These are phyloP conservation scores for Solanum etuberosum DNA, from an alignment of 257 asterid genomes.

Conservation along the genomic window DNA sequence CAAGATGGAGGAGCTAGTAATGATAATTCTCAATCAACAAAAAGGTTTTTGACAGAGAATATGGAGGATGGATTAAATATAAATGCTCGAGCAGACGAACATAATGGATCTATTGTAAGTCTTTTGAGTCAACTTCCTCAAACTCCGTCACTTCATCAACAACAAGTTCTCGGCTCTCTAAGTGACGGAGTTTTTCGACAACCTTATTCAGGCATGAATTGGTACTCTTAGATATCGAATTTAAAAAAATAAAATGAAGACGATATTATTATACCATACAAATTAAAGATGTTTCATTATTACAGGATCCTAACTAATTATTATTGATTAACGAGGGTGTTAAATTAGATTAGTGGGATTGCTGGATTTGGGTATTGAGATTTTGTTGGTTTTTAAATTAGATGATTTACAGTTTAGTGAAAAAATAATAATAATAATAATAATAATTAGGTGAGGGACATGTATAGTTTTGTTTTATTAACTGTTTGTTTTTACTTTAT, in stretches of 20 bases:
- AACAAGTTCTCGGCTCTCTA: slow-evolving; percentile 44
- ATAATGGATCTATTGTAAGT: slow-evolving; percentile 27
- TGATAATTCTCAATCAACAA: slow-evolving; percentile 26
- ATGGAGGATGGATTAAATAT: slow-evolving; percentile 12
- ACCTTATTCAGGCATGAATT: slow-evolving; percentile 33
- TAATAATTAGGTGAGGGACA: slow-evolving; percentile 28
- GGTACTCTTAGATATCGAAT: slow-evolving; percentile 36
- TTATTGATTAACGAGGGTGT: not conserved
- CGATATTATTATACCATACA: not conserved
- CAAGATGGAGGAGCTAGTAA: slow-evolving; percentile 1
- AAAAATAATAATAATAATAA: not conserved
- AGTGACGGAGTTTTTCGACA: slow-evolving; percentile 60
- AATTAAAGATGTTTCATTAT: not conserved
- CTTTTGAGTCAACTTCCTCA: slow-evolving; percentile 56
- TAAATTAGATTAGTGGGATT: not conserved
- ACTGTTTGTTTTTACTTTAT: slow-evolving; percentile 18
- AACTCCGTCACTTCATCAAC: slow-evolving; percentile 37
- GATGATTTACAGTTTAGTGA: not conserved
- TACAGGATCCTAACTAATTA: not conserved
- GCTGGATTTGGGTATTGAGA: slow-evolving; percentile 1
- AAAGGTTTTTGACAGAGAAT: slow-evolving; percentile 36
- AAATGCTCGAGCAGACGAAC: slow-evolving; percentile 11
- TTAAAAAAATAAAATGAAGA: too few species aligned
- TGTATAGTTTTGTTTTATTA: slow-evolving; percentile 16
- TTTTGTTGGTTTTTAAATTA: not conserved